Base-by-base conservation (phyloP, 2,329 filamentous ascomycete genomes). In the Aspergillus intermedius region DNA sequence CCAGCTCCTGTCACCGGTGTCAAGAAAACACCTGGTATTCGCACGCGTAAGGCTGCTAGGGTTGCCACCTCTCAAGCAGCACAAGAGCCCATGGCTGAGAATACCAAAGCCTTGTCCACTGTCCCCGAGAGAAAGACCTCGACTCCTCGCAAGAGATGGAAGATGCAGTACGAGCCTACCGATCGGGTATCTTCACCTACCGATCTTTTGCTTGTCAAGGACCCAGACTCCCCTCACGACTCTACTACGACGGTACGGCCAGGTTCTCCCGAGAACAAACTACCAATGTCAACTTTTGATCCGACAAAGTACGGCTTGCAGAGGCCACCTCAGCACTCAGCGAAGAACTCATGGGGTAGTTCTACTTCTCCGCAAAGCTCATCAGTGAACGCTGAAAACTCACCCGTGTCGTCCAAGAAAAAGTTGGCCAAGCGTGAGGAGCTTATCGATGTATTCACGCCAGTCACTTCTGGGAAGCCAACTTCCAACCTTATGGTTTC, bases 1-100 rank as follows among this genome's bases (percentile, higher is more conserved):
- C 10, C 35, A 40, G 9, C 3, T 23, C 22, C 32, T 12, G 23
- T 13, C 12, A 22, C 41, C 9, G 13, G 10, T 35, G 22, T 22
- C 9, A 59, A 49, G 40, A 56, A 45, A 47, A 41, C 45, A 8
- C 51, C 54, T 19, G 56, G 54, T 17, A 55, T 62, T 17, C 60
- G 59, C 44, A 48, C 45, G 12, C 48, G 58, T 28, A 54, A 54
- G 19, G 47, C 44, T n/a, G 42, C 19, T 19, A 13, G 42, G 7
- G 10, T n/a, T 15, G 35, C 13, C 37, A 35, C 42, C 34, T 13
- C 10, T 42, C 34, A 17, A 28, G 34, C 35, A 5, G 5, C 25
- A 17, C 23, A 35, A 12, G 25, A 39, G n/a, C 19, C 40, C 8
- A 42, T 25, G 12, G 7, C 34, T 28, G 34, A 45, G 12, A 25